phyloP scores from a whole-genome alignment of 2,329 filamentous ascomycete genomes.

The Huntiella bhutanensis region DNA sequence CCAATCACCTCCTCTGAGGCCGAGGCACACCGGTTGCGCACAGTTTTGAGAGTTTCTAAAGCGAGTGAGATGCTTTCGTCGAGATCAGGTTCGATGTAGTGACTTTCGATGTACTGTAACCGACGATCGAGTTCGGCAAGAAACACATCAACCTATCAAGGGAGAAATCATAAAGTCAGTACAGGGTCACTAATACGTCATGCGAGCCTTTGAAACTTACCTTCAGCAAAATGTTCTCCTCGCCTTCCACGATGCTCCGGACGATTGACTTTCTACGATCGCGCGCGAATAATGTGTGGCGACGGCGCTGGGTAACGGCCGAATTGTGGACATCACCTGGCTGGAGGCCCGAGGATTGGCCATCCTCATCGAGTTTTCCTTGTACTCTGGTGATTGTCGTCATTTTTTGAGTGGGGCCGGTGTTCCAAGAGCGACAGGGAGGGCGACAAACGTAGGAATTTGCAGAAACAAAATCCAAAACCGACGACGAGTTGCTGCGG shows the following conservation, averaged over 20 bases:
- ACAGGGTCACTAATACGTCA: not conserved
- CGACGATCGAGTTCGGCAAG: slow-evolving; percentile 71
- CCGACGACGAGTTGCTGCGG: not conserved
- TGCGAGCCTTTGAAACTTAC: slow-evolving; percentile 16
- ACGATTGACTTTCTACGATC: slow-evolving; percentile 36
- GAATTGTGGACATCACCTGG: not conserved
- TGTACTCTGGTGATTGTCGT: not conserved
- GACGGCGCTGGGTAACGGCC: slow-evolving; percentile 6
- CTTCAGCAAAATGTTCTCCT: slow-evolving; percentile 42
- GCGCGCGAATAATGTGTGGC: slow-evolving; percentile 8
- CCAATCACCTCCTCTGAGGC: slow-evolving; percentile 83
- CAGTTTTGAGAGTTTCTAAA: slow-evolving; percentile 68
- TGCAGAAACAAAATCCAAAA: not conserved
- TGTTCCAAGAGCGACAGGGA: not conserved
- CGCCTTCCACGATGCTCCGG: slow-evolving; percentile 40
- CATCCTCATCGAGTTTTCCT: slow-evolving; percentile 8
- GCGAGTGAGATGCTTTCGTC: slow-evolving; percentile 72
- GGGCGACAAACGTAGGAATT: too few relatives aligned
- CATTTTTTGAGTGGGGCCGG: not conserved
- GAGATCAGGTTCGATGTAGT: slow-evolving; percentile 55
- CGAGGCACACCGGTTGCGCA: slow-evolving; percentile 72
- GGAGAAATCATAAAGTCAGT: not conserved
- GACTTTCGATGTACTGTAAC: slow-evolving; percentile 73
- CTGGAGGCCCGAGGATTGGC: slow-evolving; percentile 7
- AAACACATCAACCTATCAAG: slow-evolving; percentile 51